Evolutionary conservation across 148 eudicot genomes (phyloP).

Genomic region (Chenopodium album): DNA sequence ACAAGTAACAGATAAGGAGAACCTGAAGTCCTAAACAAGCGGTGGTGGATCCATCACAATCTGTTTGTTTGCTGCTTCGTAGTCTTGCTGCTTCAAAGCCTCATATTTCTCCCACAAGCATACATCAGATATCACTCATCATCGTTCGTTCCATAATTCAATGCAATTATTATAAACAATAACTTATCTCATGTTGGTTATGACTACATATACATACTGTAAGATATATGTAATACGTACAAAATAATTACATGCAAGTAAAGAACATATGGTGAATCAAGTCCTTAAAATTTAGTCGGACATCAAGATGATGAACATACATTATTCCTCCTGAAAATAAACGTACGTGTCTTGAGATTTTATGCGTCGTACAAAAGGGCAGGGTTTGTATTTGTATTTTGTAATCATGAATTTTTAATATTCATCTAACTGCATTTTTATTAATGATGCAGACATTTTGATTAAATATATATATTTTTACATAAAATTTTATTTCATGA

Average conservation of each 20-base stretch:
- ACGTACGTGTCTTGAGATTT: constrained; percentile 23
- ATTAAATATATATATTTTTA: too few relatives aligned
- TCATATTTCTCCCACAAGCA: constrained; percentile 42
- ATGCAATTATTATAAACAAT: too few relatives aligned
- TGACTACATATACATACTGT: too few relatives aligned
- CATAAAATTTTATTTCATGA: too few relatives aligned
- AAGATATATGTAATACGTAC: too few relatives aligned
- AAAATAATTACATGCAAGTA: too few relatives aligned
- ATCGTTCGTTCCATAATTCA: not conserved
- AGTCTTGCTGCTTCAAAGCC: constrained; percentile 33
- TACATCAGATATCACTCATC: not conserved
- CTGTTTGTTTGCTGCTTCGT: constrained; percentile 11
- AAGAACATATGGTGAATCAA: constrained; percentile 31
- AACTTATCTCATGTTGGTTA: not conserved
- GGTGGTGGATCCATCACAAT: constrained; percentile 26
- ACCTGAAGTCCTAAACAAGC: constrained; percentile 37
- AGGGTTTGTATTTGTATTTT: constrained; percentile 12
- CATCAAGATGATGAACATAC: too few relatives aligned
- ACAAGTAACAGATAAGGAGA: not conserved
- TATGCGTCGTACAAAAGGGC: constrained; percentile 45
- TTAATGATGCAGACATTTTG: too few relatives aligned
- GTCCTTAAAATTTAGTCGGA: constrained; percentile 14
- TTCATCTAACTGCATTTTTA: too few relatives aligned
- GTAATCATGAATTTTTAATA: too few relatives aligned
- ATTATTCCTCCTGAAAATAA: constrained; percentile 34